Percentiles rank a stretch among this genome's conserved stretches.
phyloP scores from a whole-genome alignment of 495 filamentous ascomycete species.

The Aspergillus conjunctus region DNA sequence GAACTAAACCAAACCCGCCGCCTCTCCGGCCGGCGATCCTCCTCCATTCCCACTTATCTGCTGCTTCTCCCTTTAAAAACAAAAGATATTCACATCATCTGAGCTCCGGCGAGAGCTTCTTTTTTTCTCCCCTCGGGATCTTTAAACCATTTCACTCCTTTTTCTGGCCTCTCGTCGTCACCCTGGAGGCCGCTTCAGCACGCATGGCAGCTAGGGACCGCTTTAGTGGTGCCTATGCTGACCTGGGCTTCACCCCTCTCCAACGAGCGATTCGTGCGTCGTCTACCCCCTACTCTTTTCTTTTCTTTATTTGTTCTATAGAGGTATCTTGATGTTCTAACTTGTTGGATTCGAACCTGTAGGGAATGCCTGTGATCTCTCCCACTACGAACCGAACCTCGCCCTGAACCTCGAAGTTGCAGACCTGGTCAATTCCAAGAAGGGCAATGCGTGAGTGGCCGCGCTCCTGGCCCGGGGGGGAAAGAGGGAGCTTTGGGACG shows the following conservation, averaged over 20 bases:
- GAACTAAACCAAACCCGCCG: slow-evolving; percentile 22
- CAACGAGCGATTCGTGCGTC: slow-evolving; percentile 85
- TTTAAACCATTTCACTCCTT: slow-evolving; percentile 9
- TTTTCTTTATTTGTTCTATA: slow-evolving; percentile 5
- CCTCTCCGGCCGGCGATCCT: slow-evolving; percentile 10
- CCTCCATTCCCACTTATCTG: slow-evolving; percentile 23
- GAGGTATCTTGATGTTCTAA: slow-evolving; percentile 6
- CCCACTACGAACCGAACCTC: slow-evolving; percentile 96
- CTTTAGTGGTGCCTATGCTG: slow-evolving; percentile 81
- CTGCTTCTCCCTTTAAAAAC: slow-evolving; percentile 19
- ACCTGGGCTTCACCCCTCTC: slow-evolving; percentile 77
- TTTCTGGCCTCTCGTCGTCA: slow-evolving; percentile 34
- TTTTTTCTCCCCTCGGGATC: slow-evolving; percentile 13
- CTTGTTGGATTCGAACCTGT: neutral
- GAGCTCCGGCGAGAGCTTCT: slow-evolving; percentile 16
- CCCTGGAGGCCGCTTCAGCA: slow-evolving; percentile 91
- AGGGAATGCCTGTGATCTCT: slow-evolving; percentile 91
- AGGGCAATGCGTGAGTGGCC: slow-evolving; percentile 77
- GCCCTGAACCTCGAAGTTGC: slow-evolving; percentile 95
- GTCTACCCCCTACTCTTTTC: neutral
- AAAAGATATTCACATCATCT: slow-evolving; percentile 9
- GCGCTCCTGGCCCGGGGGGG: slow-evolving; percentile 3
- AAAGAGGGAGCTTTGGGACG: neutral
- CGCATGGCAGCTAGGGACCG: slow-evolving; percentile 95
- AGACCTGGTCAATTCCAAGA: slow-evolving; percentile 96